A percentile compares a stretch with the other conserved stretches of the same genome.
Evolutionary conservation across 2,329 filamentous ascomycete genomes (phyloP).

Genomic region (Colletotrichum lupini): DNA sequence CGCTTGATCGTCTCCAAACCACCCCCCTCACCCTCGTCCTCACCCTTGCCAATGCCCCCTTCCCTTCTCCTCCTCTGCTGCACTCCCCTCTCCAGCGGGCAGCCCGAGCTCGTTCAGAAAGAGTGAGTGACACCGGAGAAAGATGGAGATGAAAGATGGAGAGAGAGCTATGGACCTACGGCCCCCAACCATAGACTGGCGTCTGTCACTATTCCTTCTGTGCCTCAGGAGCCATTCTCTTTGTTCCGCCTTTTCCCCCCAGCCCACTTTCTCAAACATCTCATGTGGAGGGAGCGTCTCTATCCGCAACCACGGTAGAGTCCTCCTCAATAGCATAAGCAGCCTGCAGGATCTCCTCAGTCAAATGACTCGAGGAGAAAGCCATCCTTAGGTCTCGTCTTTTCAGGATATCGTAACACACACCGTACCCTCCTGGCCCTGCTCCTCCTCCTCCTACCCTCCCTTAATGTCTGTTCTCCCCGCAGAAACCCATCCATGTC

Average conservation of each 20-base stretch:
- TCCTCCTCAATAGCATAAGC: constrained; percentile 24
- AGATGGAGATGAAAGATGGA: background rate
- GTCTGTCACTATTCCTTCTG: background rate
- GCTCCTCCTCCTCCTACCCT: background rate
- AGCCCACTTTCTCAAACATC: constrained; percentile 24
- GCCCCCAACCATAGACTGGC: background rate
- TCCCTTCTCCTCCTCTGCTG: background rate
- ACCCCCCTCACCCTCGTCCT: background rate
- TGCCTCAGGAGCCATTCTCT: background rate
- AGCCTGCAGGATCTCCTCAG: background rate
- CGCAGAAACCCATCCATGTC: constrained; percentile 6
- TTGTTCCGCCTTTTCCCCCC: constrained; percentile 1
- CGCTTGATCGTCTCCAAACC: background rate
- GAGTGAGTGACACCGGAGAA: background rate
- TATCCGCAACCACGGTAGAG: constrained; percentile 11
- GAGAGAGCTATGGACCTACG: background rate
- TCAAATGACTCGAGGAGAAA: constrained; percentile 11
- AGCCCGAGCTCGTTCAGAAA: constrained; percentile 1
- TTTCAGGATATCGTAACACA: background rate
- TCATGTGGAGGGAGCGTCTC: background rate
- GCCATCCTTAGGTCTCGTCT: background rate
- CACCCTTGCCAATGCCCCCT: background rate
- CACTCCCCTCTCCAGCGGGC: background rate
- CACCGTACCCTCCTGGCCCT: too few species aligned
- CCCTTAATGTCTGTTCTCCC: background rate